A percentile compares a stretch with the other conserved stretches of the same genome.
phyloP scores from a whole-genome alignment of 2,329 filamentous ascomycete genomes.

The Penicillium digitatum region DNA sequence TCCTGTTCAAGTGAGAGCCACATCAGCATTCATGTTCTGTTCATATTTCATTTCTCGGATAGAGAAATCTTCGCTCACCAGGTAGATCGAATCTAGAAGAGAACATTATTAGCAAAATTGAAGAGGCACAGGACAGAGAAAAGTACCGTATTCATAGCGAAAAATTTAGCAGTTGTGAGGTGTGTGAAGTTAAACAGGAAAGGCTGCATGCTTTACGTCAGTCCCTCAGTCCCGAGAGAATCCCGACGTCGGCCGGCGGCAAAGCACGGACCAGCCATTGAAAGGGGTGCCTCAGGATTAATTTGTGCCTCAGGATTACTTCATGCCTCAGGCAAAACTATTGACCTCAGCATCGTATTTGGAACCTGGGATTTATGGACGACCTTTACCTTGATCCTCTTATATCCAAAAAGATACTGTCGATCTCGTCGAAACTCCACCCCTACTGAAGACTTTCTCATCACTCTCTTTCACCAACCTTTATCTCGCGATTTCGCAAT shows the following conservation, averaged over 20 bases:
- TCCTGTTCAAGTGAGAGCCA: constrained; percentile 51
- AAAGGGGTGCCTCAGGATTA: constrained; percentile 26
- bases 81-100: constrained; percentile 53
- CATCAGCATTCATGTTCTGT: constrained; percentile 15
- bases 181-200: constrained; percentile 8
- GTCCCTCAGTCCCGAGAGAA: background rate
- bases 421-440: background rate
- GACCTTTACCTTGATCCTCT: background rate
- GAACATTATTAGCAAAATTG: constrained; percentile 6
- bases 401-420: background rate
- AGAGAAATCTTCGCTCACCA: constrained; percentile 45
- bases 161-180: background rate
- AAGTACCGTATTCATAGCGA: constrained; percentile 53
- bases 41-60: background rate
- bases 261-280: constrained; percentile 8
- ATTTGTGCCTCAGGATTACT: constrained; percentile 20
- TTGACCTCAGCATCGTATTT: constrained; percentile 1
- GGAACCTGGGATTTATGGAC: background rate
- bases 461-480: background rate
- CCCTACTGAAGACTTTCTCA: too few species aligned
- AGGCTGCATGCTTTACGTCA: constrained; percentile 21
- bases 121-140: background rate
- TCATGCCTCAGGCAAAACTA: constrained; percentile 28
- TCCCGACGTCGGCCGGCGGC: background rate
- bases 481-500: background rate